Conservation (phyloP, 2,329 filamentous ascomycete genomes). For the Hypoxylon sp. region DNA sequence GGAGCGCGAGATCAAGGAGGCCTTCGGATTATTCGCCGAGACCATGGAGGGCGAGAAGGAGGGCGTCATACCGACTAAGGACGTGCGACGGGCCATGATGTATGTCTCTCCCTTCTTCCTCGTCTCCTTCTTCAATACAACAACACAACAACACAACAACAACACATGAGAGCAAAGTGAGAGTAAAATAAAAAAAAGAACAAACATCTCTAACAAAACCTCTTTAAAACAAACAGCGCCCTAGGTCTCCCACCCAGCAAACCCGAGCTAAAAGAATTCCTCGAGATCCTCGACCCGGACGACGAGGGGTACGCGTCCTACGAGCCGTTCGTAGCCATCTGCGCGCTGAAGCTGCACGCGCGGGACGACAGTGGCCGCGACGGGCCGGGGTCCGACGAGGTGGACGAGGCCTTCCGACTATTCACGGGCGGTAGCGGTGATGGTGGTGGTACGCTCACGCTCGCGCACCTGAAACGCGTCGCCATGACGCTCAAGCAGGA, state of each 20-base stretch:
- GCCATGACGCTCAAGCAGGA: constrained; percentile 85
- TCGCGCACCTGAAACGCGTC: constrained; percentile 80
- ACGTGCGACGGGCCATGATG: constrained; percentile 77
- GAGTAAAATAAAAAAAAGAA: too few relatives aligned
- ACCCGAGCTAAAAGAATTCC: constrained; percentile 77
- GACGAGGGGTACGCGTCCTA: constrained; percentile 80
- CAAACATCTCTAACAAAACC: too few relatives aligned
- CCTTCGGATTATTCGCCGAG: constrained; percentile 82
- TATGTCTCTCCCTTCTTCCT: constrained; percentile 52
- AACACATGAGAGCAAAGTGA: too few relatives aligned
- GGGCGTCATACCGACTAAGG: constrained; percentile 71
- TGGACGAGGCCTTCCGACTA: constrained; percentile 81
- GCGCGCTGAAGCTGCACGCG: constrained; percentile 82
- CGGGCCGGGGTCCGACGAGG: constrained; percentile 61
- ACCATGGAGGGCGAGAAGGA: constrained; percentile 76
- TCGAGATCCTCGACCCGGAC: constrained; percentile 84
- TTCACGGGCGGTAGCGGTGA: constrained; percentile 71
- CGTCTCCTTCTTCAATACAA: constrained; percentile 12
- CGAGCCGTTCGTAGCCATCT: constrained; percentile 84
- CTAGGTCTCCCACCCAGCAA: constrained; percentile 75
- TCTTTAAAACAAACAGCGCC: too few relatives aligned
- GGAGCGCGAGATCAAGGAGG: constrained; percentile 90
- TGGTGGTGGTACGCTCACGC: constrained; percentile 69
- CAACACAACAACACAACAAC: too few relatives aligned
- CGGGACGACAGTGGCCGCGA: constrained; percentile 59